phyloP scores from a whole-genome alignment of 2,329 filamentous ascomycete species.

The Monosporascus sp. region DNA sequence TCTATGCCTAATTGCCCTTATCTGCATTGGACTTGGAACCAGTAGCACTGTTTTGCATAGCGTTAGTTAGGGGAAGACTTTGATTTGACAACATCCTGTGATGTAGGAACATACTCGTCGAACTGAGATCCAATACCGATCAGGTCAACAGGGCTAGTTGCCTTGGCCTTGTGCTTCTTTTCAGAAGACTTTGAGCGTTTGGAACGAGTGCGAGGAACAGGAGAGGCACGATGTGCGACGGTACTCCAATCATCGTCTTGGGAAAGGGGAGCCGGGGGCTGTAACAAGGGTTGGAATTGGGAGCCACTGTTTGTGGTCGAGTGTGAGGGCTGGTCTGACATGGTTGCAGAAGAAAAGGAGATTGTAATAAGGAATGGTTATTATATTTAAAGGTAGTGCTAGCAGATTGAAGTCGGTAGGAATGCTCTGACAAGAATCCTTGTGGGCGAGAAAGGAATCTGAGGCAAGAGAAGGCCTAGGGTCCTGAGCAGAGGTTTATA shows the following conservation, averaged over 20 bases:
- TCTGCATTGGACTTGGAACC: no score
- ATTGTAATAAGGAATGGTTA: no score
- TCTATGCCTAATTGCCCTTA: no score
- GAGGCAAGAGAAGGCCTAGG: neutral
- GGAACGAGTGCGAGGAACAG: neutral
- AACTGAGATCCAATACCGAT: neutral
- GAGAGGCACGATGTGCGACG: neutral
- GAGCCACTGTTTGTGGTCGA: neutral
- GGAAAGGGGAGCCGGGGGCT: neutral
- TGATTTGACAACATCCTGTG: no score
- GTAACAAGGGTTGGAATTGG: neutral
- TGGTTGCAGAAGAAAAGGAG: neutral
- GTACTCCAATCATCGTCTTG: neutral
- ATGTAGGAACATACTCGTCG: neutral
- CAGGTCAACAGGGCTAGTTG: neutral
- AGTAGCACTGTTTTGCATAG: no score
- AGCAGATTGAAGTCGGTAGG: neutral
- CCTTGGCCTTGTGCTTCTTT: neutral
- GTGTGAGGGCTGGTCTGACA: neutral
- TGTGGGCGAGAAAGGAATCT: neutral
- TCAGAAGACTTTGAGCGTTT: neutral
- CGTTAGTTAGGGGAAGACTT: no score
- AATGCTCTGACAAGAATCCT: neutral
- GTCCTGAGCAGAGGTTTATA: neutral
- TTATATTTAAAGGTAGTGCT: neutral